A percentile compares a stretch with the other conserved stretches of the same genome.
phyloP scores from a whole-genome alignment of 2,329 filamentous ascomycete species.

The Neonectria hederae region DNA sequence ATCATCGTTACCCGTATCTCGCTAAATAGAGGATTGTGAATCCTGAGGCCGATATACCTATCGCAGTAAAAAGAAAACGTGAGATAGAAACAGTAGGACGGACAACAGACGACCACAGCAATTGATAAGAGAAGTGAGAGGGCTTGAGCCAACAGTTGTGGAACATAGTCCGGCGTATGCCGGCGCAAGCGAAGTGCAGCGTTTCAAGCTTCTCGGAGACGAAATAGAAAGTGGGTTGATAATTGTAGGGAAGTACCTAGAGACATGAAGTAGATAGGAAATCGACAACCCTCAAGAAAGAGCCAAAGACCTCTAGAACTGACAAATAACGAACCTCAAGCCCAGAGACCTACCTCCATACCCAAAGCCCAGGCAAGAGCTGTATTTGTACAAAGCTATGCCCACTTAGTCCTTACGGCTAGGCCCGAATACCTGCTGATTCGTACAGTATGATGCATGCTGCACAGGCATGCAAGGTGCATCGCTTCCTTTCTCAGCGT shows the following conservation, averaged over 20 bases:
- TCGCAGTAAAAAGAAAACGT: background rate
- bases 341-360: background rate
- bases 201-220: background rate
- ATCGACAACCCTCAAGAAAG: background rate
- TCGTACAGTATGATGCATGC: conserved; percentile 16
- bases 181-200: background rate
- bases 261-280: background rate
- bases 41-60: background rate
- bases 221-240: background rate
- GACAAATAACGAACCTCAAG: background rate
- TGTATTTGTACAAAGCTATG: background rate
- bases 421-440: conserved; percentile 10
- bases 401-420: background rate
- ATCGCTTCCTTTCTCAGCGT: conserved; percentile 16
- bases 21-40: background rate
- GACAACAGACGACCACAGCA: background rate
- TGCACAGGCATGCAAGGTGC: conserved; percentile 24
- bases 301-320: background rate
- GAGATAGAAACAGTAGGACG: background rate
- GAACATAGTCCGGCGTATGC: background rate
- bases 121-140: background rate
- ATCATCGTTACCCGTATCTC: background rate
- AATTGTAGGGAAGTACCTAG: background rate
- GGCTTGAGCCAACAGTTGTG: background rate
- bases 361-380: background rate